Base-by-base conservation (phyloP, 495 filamentous ascomycete genomes). In the Lichenothelia convexa region DNA sequence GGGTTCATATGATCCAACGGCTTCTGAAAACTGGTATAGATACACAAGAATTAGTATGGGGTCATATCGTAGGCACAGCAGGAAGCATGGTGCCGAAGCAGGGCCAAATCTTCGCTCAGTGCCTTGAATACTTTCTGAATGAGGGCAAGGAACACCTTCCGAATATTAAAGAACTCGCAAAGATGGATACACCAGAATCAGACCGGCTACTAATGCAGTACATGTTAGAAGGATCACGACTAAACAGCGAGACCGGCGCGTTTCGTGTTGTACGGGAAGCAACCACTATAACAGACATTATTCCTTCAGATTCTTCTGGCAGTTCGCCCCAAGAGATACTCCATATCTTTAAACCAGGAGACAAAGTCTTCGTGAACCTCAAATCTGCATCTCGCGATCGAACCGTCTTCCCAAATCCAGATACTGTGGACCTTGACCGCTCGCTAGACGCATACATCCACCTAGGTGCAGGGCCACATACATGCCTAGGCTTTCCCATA, bases 281-380 rank as follows among this genome's bases (percentile, higher is more conserved):
- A 1, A 58, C 50, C 0, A 53, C 55, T 9, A 44, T 70, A 21
- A 49, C 60, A 3, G 64, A 67, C 36, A n/a, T n/a, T n/a, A n/a
- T n/a, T n/a, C n/a, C n/a, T n/a, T n/a, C n/a, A n/a, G n/a, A n/a
- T n/a, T n/a, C n/a, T n/a, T n/a, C n/a, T n/a, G n/a, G n/a, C n/a
- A n/a, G n/a, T n/a, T n/a, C n/a, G n/a, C n/a, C n/a, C n/a, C 49
- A 52, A 9, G 59, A 56, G 9, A 46, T 49, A 30, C 58, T 54
- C n/a, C 19, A 67, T 36, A 41, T 48, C 5, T 34, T 72, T 32
- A 62, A 69, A 29, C 35, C 51, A 1, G 66, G 65, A 21, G 58
- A 71, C 33, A 36, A 48, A 15, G 40, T 74, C 21, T 45, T 65
- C 12, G 57, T 66, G 30, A 64, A 70, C 43, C 42, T 71, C 47